These are phyloP conservation scores for Tillandsia leiboldiana DNA, from an alignment of 176 grass and related monocot genomes.

Conservation along the genomic window DNA sequence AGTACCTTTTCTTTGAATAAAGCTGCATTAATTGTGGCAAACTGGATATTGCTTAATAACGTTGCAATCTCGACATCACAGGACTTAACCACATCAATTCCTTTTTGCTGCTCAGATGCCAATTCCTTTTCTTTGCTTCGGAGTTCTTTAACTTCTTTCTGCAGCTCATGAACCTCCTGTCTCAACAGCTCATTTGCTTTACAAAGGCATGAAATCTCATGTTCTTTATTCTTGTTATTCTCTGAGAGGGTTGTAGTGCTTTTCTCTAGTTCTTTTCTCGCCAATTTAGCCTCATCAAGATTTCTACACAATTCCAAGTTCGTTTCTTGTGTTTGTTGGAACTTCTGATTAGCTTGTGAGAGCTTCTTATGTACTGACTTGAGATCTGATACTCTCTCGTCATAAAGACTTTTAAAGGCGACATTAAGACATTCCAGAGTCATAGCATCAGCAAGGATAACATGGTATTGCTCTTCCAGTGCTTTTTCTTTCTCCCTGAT, in stretches of 20 bases:
- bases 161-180: constrained; percentile 36
- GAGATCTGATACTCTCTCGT: constrained; percentile 50
- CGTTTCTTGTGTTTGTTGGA: constrained; percentile 20
- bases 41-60: constrained; percentile 56
- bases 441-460: constrained; percentile 43
- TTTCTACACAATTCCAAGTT: constrained; percentile 37
- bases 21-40: constrained; percentile 53
- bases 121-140: constrained; percentile 34
- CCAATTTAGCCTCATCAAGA: constrained; percentile 19
- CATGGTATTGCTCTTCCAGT: constrained; percentile 39
- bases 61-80: constrained; percentile 49
- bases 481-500: constrained; percentile 31
- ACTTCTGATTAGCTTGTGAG: constrained; percentile 40
- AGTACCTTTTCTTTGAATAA: constrained; percentile 77
- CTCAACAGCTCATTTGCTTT: constrained; percentile 43
- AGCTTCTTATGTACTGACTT: constrained; percentile 37
- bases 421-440: constrained; percentile 49
- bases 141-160: constrained; percentile 33
- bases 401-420: constrained; percentile 43
- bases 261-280: constrained; percentile 9
- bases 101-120: constrained; percentile 10
- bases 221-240: background rate
- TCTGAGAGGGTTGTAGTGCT: background rate
- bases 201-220: constrained; percentile 21
- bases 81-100: constrained; percentile 33